Evolutionary conservation across 345 rosid genomes (phyloP), one percentile per base, ranked within the genome.

Genomic region (Populus alba): DNA sequence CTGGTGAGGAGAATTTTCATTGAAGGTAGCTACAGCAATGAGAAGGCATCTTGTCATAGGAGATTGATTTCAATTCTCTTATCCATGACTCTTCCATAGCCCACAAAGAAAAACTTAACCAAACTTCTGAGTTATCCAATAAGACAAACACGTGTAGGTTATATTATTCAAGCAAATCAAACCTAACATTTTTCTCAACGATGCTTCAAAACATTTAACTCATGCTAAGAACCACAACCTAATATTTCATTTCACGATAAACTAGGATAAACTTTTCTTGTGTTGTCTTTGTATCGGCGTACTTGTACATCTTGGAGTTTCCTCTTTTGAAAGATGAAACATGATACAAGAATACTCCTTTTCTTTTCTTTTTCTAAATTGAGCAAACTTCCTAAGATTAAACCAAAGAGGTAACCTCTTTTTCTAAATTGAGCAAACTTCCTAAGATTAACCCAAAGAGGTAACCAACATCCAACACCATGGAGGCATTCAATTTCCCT

Each of bases 401-500:
- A 69, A 43, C 33, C 47, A 39, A 71, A 45, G 59, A 8, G n/a
- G 49, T 13, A 41, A 51, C 53, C 35, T 53, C 23, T 2, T 70
- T 39, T 43, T 45, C 59, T 33, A 69, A 69, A n/a, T n/a, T 23
- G n/a, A 69, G 22, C 47, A 68, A 5, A 47, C 22, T 20, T 69
- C 55, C 55, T 0, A 69, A 69, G 8, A 4, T 39, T 43, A 9
- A 69, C 23, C 33, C 47, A 39, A 71, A 45, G 59, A 8, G n/a
- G 49, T 13, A 41, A 51, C 53, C 35, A 16, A 45, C 73, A 70
- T 20, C 71, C 71, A 68, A 68, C 71, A 31, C 62, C 63, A 71
- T 18, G 2, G 9, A 47, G 31, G 35, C 53, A 71, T 33, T n/a
- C n/a, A 23, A 49, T 45, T 16, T 51, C 57, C 57, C n/a, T 16